These are phyloP conservation scores for Gaeumannomyces tritici DNA, from an alignment of 2,329 filamentous ascomycete species.

Conservation along the genomic window DNA sequence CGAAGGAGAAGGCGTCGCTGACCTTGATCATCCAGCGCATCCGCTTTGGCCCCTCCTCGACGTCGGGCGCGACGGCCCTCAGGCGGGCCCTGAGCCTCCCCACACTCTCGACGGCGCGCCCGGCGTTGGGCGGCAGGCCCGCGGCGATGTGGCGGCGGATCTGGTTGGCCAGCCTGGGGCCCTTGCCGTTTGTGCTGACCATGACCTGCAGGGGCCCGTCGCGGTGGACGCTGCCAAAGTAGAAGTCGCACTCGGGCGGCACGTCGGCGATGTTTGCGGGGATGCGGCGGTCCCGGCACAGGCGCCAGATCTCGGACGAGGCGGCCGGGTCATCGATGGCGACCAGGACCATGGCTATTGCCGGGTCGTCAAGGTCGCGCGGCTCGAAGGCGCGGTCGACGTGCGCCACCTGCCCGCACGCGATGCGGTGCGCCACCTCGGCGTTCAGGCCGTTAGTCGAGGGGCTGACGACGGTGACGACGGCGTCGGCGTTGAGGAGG, in stretches of 20 bases:
- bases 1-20: constrained; percentile 76
- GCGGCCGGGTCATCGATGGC: constrained; percentile 89
- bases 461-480: constrained; percentile 78
- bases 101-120: constrained; percentile 76
- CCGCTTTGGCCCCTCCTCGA: constrained; percentile 69
- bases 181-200: constrained; percentile 97
- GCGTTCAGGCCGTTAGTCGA: constrained; percentile 64
- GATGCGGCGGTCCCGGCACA: constrained; percentile 77
- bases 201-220: constrained; percentile 96
- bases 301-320: constrained; percentile 84
- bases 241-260: constrained; percentile 94
- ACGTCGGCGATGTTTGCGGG: constrained; percentile 96
- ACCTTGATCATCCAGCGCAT: constrained; percentile 96
- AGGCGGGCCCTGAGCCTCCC: constrained; percentile 72
- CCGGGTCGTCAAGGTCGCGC: constrained; percentile 68
- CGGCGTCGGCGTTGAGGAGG: constrained; percentile 88
- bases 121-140: constrained; percentile 67
- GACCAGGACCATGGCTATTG: constrained; percentile 69
- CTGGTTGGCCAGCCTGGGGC: constrained; percentile 79
- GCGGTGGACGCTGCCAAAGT: constrained; percentile 91
- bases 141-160: constrained; percentile 75
- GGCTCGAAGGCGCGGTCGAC: constrained; percentile 78
- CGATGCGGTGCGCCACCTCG: constrained; percentile 77
- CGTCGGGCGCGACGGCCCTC: constrained; percentile 62
- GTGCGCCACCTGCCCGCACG: constrained; percentile 66